These are phyloP conservation scores for Mucor racemosus DNA, from an alignment of 371 early-diverging fungal species.

Conservation along the genomic window DNA sequence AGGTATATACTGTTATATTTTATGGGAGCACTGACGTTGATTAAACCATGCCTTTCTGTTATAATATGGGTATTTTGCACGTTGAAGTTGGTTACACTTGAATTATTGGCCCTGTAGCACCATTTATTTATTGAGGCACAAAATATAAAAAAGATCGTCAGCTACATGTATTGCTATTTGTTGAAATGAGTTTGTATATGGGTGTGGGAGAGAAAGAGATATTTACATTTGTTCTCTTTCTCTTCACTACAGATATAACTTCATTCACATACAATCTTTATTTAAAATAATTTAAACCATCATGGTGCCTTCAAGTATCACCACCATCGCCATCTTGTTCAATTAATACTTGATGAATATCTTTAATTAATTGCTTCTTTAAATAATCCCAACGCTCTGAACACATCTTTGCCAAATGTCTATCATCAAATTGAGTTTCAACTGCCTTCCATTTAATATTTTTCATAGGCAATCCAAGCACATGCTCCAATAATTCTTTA, in stretches of 20 bases:
- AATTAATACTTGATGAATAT: slow-evolving; percentile 10
- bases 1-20: background rate
- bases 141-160: slow-evolving; percentile 14
- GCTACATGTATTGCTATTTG: background rate
- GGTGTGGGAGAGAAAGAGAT: background rate
- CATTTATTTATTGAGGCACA: slow-evolving; percentile 2
- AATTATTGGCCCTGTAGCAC: slow-evolving; percentile 18
- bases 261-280: background rate
- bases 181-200: background rate
- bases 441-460: slow-evolving; percentile 42
- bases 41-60: slow-evolving; percentile 26
- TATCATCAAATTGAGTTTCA: slow-evolving; percentile 21
- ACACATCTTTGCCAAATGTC: slow-evolving; percentile 29
- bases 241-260: background rate
- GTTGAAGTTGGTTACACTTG: slow-evolving; percentile 27
- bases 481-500: slow-evolving; percentile 20
- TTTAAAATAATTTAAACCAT: background rate
- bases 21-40: slow-evolving; percentile 33
- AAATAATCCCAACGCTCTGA: slow-evolving; percentile 27
- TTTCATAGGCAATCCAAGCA: slow-evolving; percentile 15
- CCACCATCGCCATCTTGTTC: background rate
- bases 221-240: slow-evolving; percentile 1
- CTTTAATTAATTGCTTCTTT: slow-evolving; percentile 26
- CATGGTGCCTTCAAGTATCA: background rate
- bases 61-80: slow-evolving; percentile 26